Evolutionary conservation across 805 yeast genomes (phyloP), one percentile per base, ranked within the genome.

Genomic region (Yamadazyma takamatsuzukensis): DNA sequence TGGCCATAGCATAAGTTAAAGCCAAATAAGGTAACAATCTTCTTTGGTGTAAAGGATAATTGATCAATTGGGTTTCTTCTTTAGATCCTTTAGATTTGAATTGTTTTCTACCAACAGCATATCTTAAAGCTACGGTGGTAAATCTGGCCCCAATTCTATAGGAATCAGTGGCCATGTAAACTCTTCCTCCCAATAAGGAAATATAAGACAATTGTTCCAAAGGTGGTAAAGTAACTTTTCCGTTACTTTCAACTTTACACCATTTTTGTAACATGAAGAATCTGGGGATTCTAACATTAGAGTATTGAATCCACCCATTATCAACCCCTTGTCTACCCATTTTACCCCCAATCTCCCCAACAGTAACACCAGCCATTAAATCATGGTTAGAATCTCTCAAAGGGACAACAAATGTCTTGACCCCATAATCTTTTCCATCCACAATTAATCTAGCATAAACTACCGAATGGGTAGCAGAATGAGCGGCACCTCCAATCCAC

Each of bases 401-500:
- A 18, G 95, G 97, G 12, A 89, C 96, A 18, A 89, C 83, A 64
- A 89, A 89, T 8, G 89, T 83, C 62, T 85, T 86, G 35, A 89
- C 95, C 29, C 97, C 97, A 56, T 87, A 79, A 59, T 89, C 97
- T 57, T 83, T 76, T 21, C 84, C 90, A 28, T 80, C 68, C 18
- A 86, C 87, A 32, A 84, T 74, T 41, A 89, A 69, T 40, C 97
- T 72, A 4, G 96, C 96, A 56, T 80, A 89, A 16, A 78, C 83
- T n/a, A 80, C 77, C 15, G 86, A 69, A 62, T 89, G 96, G 18
- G 89, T 86, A 5, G 96, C 86, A 14, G 95, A 80, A 59, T 86
- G 94, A 8, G 96, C 96, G 25, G 96, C 96, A 48, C 97, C 97
- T 29, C 97, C 97, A 50, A 89, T 89, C 97, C 97, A 89, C 96